Percentiles rank a stretch among this genome's conserved stretches.
Conservation (phyloP, 2,329 filamentous ascomycete species). For the Aspergillus fijiensis region DNA sequence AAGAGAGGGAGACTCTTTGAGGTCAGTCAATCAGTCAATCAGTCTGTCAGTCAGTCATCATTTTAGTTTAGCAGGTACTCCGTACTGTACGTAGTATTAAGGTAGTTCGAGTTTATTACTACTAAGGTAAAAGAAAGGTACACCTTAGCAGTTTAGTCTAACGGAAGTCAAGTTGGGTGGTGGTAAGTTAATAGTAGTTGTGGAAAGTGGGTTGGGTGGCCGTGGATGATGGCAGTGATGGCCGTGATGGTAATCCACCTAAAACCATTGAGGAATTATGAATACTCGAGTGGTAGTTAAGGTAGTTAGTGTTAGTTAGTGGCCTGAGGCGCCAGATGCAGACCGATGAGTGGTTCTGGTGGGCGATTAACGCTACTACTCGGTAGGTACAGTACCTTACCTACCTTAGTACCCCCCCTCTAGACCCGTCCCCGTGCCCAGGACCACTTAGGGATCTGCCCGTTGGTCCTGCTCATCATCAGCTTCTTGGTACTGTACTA, state of each 20-base stretch:
- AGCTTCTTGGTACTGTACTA: neutral
- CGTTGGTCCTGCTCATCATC: slow-evolving; percentile 12
- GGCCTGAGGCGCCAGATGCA: slow-evolving; percentile 8
- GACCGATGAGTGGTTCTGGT: neutral
- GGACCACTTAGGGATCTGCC: slow-evolving; percentile 16
- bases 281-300: too few species aligned
- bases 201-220: neutral
- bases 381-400: neutral
- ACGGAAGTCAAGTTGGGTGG: neutral
- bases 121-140: neutral
- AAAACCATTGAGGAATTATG: neutral
- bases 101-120: too few species aligned
- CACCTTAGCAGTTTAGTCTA: neutral
- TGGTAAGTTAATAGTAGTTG: neutral
- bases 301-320: neutral
- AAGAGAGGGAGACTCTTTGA: neutral
- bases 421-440: slow-evolving; percentile 7
- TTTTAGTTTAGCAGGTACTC: neutral
- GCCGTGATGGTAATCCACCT: neutral
- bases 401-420: neutral
- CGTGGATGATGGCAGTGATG: neutral
- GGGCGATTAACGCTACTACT: neutral
- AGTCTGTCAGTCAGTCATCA: neutral
- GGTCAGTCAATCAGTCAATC: neutral
- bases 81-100: neutral